Evolutionary conservation across 768 basidiomycete species (phyloP).

Genomic region (Amylocystis lapponica): DNA sequence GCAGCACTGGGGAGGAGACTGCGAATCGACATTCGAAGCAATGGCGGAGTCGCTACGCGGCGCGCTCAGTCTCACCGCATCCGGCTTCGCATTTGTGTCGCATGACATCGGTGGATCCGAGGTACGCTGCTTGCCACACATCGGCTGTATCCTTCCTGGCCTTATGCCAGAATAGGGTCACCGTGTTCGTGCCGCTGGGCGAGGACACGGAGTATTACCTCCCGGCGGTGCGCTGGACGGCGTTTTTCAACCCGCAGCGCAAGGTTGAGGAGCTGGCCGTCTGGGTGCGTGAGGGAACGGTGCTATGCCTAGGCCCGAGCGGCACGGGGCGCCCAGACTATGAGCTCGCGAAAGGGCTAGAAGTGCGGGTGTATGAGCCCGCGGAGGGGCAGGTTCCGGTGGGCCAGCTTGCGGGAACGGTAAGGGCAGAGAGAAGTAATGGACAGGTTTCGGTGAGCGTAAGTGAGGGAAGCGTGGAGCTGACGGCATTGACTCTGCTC

Average conservation of each 20-base stretch:
- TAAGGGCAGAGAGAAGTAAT: conserved; percentile 31
- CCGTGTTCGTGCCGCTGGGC: conserved; percentile 48
- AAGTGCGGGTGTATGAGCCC: conserved; percentile 50
- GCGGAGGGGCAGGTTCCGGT: conserved; percentile 40
- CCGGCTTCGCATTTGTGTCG: conserved; percentile 67
- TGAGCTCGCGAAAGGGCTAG: conserved; percentile 42
- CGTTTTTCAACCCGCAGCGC: conserved; percentile 49
- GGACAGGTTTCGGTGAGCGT: conserved; percentile 22
- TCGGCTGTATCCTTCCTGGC: too few species aligned
- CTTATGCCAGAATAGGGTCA: too few species aligned
- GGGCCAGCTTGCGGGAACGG: conserved; percentile 37
- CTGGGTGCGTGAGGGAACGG: conserved; percentile 54
- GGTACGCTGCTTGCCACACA: too few species aligned
- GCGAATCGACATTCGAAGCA: conserved; percentile 71
- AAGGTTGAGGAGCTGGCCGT: conserved; percentile 55
- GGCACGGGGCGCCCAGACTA: conserved; percentile 54
- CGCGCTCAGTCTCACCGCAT: conserved; percentile 54
- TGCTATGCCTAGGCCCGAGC: conserved; percentile 53
- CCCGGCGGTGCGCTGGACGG: conserved; percentile 56
- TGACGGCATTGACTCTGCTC: conserved; percentile 11
- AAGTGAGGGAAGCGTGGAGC: conserved; percentile 7
- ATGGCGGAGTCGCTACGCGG: conserved; percentile 75
- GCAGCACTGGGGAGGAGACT: conserved; percentile 70
- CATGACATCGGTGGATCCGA: conserved; percentile 80
- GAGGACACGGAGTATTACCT: conserved; percentile 58